Conservation (phyloP, 2,329 filamentous ascomycete species). For the Phaeoacremonium minimum region DNA sequence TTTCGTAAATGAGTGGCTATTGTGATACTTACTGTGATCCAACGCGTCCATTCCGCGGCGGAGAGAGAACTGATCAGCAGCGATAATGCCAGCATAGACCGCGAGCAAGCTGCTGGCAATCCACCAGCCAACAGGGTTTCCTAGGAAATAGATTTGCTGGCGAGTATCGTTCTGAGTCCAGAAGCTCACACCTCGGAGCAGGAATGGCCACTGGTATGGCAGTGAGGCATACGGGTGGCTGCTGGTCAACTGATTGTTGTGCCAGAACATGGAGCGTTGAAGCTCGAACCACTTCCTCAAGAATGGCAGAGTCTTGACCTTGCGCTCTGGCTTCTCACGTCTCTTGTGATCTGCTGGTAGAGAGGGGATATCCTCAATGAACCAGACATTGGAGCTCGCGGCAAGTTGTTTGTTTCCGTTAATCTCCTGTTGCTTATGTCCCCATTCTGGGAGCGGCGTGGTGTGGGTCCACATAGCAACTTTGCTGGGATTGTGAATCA, state of each 20-base stretch:
- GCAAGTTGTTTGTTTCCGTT: slow-evolving; percentile 97
- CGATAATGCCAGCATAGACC: slow-evolving; percentile 87
- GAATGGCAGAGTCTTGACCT: slow-evolving; percentile 84
- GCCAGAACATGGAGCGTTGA: slow-evolving; percentile 97
- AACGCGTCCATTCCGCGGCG: slow-evolving; percentile 90
- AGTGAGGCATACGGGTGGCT: slow-evolving; percentile 94
- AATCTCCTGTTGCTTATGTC: slow-evolving; percentile 94
- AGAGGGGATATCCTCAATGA: slow-evolving; percentile 85
- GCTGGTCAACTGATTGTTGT: slow-evolving; percentile 97
- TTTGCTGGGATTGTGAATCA: slow-evolving; percentile 90
- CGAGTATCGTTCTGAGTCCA: slow-evolving; percentile 96
- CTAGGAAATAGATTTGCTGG: slow-evolving; percentile 97
- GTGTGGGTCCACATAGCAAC: slow-evolving; percentile 99
- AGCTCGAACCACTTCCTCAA: slow-evolving; percentile 93
- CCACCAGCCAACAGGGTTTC: slow-evolving; percentile 98
- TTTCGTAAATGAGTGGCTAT: background rate
- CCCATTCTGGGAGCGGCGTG: slow-evolving; percentile 95
- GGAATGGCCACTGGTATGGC: slow-evolving; percentile 96
- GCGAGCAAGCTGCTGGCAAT: slow-evolving; percentile 86
- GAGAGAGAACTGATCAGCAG: slow-evolving; percentile 88
- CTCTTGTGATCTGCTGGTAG: slow-evolving; percentile 68
- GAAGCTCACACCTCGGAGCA: slow-evolving; percentile 95
- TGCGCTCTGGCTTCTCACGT: slow-evolving; percentile 67
- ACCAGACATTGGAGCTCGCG: slow-evolving; percentile 91
- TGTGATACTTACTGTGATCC: slow-evolving; percentile 72